A percentile compares a stretch with the other conserved stretches of the same genome.
Conservation (phyloP, 176 grass and related monocot species). For the Hsuehochloa calcarea region DNA sequence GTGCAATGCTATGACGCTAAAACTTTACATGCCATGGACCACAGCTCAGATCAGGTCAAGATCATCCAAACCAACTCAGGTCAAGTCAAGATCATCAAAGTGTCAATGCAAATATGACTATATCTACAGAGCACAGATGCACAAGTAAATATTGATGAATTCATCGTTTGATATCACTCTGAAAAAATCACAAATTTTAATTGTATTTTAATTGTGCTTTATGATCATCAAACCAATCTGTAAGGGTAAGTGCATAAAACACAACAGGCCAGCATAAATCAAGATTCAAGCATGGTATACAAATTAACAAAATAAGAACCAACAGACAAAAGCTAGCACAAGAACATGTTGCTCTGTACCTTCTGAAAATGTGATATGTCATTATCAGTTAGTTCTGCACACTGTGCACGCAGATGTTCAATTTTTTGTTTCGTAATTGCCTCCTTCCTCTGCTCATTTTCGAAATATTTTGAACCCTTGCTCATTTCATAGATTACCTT, state of each 20-base stretch:
- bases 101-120: neutral
- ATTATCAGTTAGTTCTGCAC: conserved; percentile 61
- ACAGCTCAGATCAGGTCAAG: neutral
- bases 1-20: neutral
- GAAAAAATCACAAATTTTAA: neutral
- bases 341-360: conserved; percentile 32
- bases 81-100: neutral
- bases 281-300: neutral
- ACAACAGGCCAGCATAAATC: neutral
- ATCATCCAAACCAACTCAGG: neutral
- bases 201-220: neutral
- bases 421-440: conserved; percentile 71
- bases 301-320: neutral
- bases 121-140: neutral
- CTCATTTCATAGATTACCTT: conserved; percentile 90
- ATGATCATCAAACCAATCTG: neutral
- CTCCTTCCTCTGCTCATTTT: conserved; percentile 94
- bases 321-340: neutral
- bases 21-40: neutral
- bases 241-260: neutral
- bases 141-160: neutral
- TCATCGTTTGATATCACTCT: neutral
- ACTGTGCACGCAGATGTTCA: conserved; percentile 54
- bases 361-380: conserved; percentile 78
- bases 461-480: conserved; percentile 93